Percentiles rank a stretch among this genome's conserved stretches.
phyloP scores from a whole-genome alignment of 352 stramenopile genomes.

The Phytopythium delawarense region DNA sequence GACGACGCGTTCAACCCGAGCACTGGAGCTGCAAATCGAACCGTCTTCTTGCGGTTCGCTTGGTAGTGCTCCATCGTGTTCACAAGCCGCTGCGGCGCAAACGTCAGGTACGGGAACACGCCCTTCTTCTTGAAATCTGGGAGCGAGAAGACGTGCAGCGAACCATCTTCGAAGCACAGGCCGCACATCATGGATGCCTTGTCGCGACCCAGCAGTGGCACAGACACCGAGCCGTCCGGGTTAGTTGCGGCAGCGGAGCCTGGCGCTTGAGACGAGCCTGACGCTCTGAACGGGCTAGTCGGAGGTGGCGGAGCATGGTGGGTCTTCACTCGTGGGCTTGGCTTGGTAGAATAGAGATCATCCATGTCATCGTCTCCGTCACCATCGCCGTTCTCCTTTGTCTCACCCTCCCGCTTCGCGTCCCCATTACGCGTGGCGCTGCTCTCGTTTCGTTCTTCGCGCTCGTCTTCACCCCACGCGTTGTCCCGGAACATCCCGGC shows the following conservation, averaged over 20 bases:
- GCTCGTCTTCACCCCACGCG: conserved; percentile 49
- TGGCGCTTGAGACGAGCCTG: neutral
- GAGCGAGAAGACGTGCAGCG: conserved; percentile 77
- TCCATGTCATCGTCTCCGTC: conserved; percentile 77
- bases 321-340: conserved; percentile 27
- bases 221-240: conserved; percentile 40
- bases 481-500: conserved; percentile 71
- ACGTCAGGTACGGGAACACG: conserved; percentile 79
- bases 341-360: conserved; percentile 52
- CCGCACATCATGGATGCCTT: conserved; percentile 80
- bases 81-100: conserved; percentile 70
- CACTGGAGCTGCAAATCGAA: conserved; percentile 48
- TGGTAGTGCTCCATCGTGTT: conserved; percentile 73
- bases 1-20: conserved; percentile 71
- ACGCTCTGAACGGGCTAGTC: neutral
- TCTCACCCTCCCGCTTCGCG: conserved; percentile 8
- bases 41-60: conserved; percentile 46
- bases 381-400: conserved; percentile 13
- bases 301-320: conserved; percentile 1
- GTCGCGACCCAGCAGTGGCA: conserved; percentile 41
- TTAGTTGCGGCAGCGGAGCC: conserved; percentile 11
- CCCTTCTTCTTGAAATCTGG: conserved; percentile 80
- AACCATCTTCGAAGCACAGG: conserved; percentile 77
- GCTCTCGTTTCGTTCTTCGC: conserved; percentile 25
- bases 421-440: conserved; percentile 10